Evolutionary conservation across 2,329 filamentous ascomycete genomes (phyloP).

Genomic region (Pseudogymnoascus pannorum): DNA sequence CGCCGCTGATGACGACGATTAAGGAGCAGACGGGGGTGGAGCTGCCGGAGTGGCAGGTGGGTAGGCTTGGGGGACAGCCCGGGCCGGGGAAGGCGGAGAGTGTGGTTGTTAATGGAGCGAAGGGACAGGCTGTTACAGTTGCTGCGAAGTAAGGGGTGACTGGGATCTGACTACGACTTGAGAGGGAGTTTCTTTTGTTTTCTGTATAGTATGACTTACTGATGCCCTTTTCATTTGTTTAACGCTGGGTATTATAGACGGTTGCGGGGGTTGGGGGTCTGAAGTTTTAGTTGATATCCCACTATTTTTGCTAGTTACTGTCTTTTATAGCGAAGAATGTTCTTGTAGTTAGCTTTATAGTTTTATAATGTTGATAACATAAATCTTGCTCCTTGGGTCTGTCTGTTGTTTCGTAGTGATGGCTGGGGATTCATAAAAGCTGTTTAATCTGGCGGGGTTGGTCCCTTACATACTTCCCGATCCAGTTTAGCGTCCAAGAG

Average conservation of each 20-base stretch:
- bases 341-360: no score
- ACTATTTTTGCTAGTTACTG: background rate
- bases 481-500: background rate
- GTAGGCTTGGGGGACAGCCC: conserved; percentile 34
- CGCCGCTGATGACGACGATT: conserved; percentile 76
- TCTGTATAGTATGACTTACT: background rate
- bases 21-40: conserved; percentile 82
- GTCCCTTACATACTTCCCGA: no score
- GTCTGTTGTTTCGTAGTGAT: no score
- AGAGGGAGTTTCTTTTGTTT: background rate
- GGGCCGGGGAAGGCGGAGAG: background rate
- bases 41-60: conserved; percentile 70
- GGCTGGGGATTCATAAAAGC: no score
- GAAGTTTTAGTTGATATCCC: background rate
- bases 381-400: no score
- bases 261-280: background rate
- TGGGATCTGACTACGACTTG: background rate
- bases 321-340: no score
- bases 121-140: background rate
- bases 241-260: background rate
- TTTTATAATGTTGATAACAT: no score
- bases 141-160: background rate
- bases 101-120: background rate
- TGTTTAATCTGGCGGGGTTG: no score
- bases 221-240: background rate